Conservation (phyloP, 2,329 filamentous ascomycete species). For the Trichoderma semiorbis region DNA sequence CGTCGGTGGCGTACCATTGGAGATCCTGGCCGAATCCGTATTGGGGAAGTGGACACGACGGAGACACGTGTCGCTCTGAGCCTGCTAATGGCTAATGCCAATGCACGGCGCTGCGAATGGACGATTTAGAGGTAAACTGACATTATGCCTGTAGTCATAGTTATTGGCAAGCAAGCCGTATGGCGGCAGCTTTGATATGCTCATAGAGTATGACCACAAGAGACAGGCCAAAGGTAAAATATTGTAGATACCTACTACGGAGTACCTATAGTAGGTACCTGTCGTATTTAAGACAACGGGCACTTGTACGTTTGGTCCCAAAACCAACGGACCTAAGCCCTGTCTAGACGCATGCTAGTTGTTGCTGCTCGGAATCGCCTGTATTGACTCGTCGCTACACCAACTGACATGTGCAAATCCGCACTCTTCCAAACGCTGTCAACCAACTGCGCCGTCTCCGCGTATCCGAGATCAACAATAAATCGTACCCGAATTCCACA, state of each 20-base stretch:
- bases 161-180: background rate
- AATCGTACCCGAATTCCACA: background rate
- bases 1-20: conserved; percentile 30
- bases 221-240: background rate
- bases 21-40: conserved; percentile 30
- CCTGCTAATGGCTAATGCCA: conserved; percentile 3
- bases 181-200: background rate
- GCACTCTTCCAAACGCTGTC: background rate
- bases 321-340: background rate
- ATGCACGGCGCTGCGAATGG: conserved; percentile 18
- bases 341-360: background rate
- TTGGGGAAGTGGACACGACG: conserved; percentile 24
- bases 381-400: background rate
- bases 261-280: too few relatives aligned
- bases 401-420: background rate
- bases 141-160: background rate
- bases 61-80: conserved; percentile 27
- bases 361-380: background rate
- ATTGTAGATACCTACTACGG: too few relatives aligned
- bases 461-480: background rate
- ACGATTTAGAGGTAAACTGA: background rate
- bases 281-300: too few relatives aligned
- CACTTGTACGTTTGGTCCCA: background rate
- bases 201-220: background rate
- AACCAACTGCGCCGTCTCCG: background rate